Evolutionary conservation across 208 protist genomes (phyloP), one percentile per base, ranked within the genome.

Genomic region (Entamoeba invadens): DNA sequence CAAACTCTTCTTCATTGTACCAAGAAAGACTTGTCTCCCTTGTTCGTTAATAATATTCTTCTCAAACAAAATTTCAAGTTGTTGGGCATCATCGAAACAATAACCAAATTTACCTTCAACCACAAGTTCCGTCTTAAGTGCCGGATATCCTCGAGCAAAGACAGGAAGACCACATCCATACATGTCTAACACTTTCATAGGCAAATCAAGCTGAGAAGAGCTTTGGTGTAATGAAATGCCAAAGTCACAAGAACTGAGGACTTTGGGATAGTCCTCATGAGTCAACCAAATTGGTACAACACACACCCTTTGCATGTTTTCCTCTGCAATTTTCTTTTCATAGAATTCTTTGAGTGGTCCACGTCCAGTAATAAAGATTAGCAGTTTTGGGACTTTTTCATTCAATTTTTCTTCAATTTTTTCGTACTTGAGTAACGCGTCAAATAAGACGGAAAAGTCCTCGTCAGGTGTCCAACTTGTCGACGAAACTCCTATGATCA

Each of bases 111-210:
- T 57, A 57, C 47, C 47, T 57, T 57, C 47, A 57, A 57, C 47
- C 8, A 57, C 47, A 25, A 57, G 18, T 18, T 57, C 47, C 3
- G 98, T 98, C n/a, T 92, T 38, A 25, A 99, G 95, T 94, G 95
- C 96, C 31, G 57, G 42, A 94, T 98, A 99, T 31, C 96, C 93
- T 14, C 97, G 93, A 3, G 98, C 98, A 3, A 97, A 96, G 21
- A 98, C 97, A 10, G 98, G 98, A 14, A 99, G 50, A 18, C 96
- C 96, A 92, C 96, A 96, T 1, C 98, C 98, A 45, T 99, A 96
- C 98, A 99, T 98, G 93, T 99, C 98, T 3, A 98, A 97, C 10
- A 97, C 97, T 94, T 99, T 99, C 98, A 99, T 99, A 6, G 98
- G 98, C 38, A 99, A 95, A 95, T 99, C 98, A 38, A 98, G 47